Base-by-base conservation (phyloP, 352 stramenopile species). In the Aphanomyces stellatus region DNA sequence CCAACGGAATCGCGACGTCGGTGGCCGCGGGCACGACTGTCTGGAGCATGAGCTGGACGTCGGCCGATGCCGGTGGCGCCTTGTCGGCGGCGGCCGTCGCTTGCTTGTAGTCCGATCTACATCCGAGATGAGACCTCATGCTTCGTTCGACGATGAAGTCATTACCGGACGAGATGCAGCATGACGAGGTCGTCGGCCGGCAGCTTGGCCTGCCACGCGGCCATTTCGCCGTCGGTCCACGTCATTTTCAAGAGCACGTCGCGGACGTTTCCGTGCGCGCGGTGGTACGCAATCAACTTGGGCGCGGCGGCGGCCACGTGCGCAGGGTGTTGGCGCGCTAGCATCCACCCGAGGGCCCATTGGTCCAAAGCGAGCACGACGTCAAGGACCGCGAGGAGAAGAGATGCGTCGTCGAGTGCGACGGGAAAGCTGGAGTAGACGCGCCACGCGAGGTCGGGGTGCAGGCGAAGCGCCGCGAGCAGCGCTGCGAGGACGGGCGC, bases 171-270 rank as follows among this genome's bases (percentile, higher is more conserved):
- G 4, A 57, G 49, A 30, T 57, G 49, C 19, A 57, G 30, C 49
- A 57, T 15, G 0, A 30, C 25, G n/a, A 17, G 25, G 49, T 57
- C 49, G 25, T 30, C 27, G 13, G 49, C 6, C 11, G 25, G 13
- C 10, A 57, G 11, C 6, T 24, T 11, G 8, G 19, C 8, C 30
- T 57, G 30, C 49, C 49, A 57, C 7, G 28, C 30, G 22, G 25
- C 49, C 25, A 57, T 37, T 57, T 57, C 49, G 13, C 13, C 49
- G 27, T 15, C 17, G 19, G 25, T 57, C 49, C 49, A 57, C 30
- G 49, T 57, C 49, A 57, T 57, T 15, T 34, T 57, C 49, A 57
- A n/a, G 25, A 57, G 30, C 19, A 57, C 49, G 2, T 57, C 22
- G 49, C 30, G 49, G 49, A 57, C 11, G 30, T 33, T 57, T 7